Conservation (phyloP, 352 stramenopile genomes). For the Plasmopara muralis region DNA sequence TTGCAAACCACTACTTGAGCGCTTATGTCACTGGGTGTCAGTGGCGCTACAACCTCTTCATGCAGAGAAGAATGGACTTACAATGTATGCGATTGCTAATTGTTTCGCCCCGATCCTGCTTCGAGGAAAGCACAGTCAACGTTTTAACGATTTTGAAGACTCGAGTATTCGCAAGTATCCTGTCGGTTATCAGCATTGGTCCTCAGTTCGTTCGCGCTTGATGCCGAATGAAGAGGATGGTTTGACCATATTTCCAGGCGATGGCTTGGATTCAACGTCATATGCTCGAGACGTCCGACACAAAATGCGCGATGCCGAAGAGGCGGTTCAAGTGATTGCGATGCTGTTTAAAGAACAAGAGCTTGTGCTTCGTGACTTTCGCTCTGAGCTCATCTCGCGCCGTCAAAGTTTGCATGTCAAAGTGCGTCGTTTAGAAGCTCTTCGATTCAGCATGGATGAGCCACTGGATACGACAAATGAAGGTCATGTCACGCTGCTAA, state of each 20-base stretch:
- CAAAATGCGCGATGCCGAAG: constrained; percentile 54
- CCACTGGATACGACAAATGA: constrained; percentile 48
- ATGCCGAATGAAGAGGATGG: constrained; percentile 41
- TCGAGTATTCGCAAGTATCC: constrained; percentile 61
- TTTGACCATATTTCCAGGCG: constrained; percentile 26
- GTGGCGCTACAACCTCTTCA: constrained; percentile 54
- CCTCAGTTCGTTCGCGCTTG: constrained; percentile 45
- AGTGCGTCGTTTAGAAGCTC: constrained; percentile 51
- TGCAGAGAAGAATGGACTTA: constrained; percentile 62
- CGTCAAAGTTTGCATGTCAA: constrained; percentile 52
- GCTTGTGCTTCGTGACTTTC: constrained; percentile 52
- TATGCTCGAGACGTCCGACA: constrained; percentile 43
- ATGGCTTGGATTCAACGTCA: constrained; percentile 24
- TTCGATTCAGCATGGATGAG: constrained; percentile 71
- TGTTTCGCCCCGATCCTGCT: constrained; percentile 62
- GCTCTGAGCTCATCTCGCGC: constrained; percentile 40
- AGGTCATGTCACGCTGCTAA: constrained; percentile 48
- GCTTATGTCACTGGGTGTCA: constrained; percentile 56
- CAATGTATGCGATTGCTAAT: constrained; percentile 55
- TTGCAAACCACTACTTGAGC: constrained; percentile 67
- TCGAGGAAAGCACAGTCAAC: constrained; percentile 36
- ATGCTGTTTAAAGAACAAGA: constrained; percentile 59
- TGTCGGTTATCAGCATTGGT: constrained; percentile 51
- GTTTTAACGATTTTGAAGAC: constrained; percentile 70
- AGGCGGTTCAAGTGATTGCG: constrained; percentile 55